phyloP scores from a whole-genome alignment of 2,329 filamentous ascomycete species.

The Cercospora sojina region DNA sequence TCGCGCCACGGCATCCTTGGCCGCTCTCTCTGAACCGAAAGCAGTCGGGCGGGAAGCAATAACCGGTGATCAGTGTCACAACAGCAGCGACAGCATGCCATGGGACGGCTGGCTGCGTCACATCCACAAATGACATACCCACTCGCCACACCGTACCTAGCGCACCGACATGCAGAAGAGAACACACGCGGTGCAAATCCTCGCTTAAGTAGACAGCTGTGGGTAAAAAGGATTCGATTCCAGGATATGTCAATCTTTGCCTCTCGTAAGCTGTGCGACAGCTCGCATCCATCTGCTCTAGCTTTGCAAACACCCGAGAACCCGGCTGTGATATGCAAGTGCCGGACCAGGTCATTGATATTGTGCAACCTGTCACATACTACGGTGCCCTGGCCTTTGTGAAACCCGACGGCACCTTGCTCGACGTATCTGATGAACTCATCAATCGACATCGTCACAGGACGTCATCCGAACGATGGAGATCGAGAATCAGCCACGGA shows the following conservation, averaged over 20 bases:
- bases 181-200: background rate
- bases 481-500: background rate
- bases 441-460: background rate
- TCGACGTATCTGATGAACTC: background rate
- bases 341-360: background rate
- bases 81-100: background rate
- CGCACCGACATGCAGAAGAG: background rate
- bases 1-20: background rate
- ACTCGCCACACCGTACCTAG: background rate
- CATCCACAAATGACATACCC: background rate
- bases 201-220: background rate
- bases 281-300: background rate
- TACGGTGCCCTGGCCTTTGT: background rate
- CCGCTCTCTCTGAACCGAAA: background rate
- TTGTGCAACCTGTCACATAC: background rate
- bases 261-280: slow-evolving; percentile 7
- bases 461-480: background rate
- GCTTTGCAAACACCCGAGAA: background rate
- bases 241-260: background rate
- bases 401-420: background rate
- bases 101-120: background rate
- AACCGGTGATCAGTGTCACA: background rate
- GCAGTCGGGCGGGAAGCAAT: background rate
- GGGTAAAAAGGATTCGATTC: background rate
- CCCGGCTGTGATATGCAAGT: background rate